phyloP scores from a whole-genome alignment of 768 basidiomycete species.

The Psilocybe cubensis region DNA sequence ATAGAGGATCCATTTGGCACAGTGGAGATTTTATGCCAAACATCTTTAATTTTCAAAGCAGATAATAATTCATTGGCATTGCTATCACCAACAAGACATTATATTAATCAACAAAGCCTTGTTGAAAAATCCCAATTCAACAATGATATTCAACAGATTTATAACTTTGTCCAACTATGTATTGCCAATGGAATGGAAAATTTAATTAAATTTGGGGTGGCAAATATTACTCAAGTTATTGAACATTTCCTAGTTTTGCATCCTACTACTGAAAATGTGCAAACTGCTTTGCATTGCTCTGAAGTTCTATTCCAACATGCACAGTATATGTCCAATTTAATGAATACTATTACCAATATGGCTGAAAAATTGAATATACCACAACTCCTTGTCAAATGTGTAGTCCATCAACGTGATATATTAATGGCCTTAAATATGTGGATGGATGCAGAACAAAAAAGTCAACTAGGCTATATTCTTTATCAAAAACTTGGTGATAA shows the following conservation, averaged over 20 bases:
- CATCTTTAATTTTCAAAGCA: background rate
- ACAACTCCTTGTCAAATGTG: background rate
- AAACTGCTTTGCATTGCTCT: background rate
- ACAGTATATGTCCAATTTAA: background rate
- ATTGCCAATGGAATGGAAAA: background rate
- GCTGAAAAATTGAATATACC: background rate
- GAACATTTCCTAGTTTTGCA: background rate
- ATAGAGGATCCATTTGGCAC: background rate
- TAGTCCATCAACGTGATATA: background rate
- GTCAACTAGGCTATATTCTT: background rate
- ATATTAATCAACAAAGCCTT: background rate
- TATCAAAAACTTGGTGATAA: background rate
- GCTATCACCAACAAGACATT: slow-evolving; percentile 8
- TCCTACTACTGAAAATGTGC: background rate
- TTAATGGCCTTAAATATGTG: background rate
- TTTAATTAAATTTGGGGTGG: background rate
- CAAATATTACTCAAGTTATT: background rate
- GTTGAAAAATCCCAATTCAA: background rate
- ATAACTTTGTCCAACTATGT: background rate
- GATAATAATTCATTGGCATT: background rate
- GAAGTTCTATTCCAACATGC: background rate
- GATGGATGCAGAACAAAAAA: background rate
- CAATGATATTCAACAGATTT: background rate
- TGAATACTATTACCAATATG: background rate
- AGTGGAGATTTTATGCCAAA: slow-evolving; percentile 1